phyloP scores from a whole-genome alignment of 208 protist genomes.

The Leishmania martiniquensis region DNA sequence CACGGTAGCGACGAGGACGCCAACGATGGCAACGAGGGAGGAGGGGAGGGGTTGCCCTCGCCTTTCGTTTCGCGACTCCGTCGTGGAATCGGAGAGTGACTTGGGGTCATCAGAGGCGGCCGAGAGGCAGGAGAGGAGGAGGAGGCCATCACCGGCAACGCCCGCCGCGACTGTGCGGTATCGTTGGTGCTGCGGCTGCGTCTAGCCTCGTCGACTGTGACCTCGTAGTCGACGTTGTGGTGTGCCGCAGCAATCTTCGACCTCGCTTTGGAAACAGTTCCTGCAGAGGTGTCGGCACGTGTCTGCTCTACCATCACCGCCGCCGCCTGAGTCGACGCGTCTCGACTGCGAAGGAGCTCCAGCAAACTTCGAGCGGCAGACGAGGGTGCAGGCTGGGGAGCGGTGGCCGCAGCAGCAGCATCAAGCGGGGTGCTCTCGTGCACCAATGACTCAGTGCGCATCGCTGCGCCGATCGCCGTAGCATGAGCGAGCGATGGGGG shows the following conservation, averaged over 20 bases:
- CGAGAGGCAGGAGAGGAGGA: background rate
- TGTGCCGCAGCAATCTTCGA: background rate
- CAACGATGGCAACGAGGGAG: constrained; percentile 6
- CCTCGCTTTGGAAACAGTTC: background rate
- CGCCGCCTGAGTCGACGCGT: background rate
- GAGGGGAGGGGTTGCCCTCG: background rate
- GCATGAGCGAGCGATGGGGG: background rate
- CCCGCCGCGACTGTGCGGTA: background rate
- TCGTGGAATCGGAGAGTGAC: background rate
- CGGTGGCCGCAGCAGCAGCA: background rate
- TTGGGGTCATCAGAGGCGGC: background rate
- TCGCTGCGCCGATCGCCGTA: background rate
- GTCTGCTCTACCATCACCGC: background rate
- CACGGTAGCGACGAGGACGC: background rate
- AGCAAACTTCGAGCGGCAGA: constrained; percentile 10
- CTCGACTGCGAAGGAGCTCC: constrained; percentile 13
- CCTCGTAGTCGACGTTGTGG: background rate
- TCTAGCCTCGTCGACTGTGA: background rate
- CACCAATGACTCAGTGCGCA: background rate
- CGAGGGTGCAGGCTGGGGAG: background rate
- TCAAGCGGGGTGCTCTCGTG: background rate
- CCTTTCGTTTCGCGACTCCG: background rate
- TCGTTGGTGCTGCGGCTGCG: background rate
- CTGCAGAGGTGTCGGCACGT: background rate
- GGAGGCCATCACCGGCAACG: background rate